Evolutionary conservation across 2,329 filamentous ascomycete species (phyloP).

Genomic region (Calonectria naviculata): DNA sequence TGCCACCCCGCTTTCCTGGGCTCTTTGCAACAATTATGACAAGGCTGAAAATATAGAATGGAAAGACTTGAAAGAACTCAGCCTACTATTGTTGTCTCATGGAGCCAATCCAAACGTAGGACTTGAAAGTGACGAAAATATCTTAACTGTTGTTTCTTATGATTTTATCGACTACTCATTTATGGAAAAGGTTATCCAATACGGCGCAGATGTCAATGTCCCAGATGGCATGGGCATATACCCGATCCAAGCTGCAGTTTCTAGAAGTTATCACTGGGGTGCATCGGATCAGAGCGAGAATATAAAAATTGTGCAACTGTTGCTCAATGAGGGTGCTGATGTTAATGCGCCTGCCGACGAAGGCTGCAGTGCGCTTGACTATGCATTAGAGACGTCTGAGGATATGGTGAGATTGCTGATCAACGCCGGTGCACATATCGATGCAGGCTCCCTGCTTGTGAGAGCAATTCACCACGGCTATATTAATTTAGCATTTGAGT

Average conservation of each 20-base stretch:
- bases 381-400: no score
- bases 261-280: no score
- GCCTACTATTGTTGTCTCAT: neutral
- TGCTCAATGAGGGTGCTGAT: neutral
- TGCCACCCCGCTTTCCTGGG: no score
- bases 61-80: no score
- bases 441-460: neutral
- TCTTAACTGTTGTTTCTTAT: neutral
- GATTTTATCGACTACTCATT: neutral
- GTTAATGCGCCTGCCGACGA: neutral
- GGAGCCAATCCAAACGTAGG: neutral
- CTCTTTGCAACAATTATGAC: no score
- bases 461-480: accelerated
- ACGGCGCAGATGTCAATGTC: neutral
- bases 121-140: no score
- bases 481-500: neutral
- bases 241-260: neutral
- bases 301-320: neutral
- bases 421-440: neutral
- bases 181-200: neutral
- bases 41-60: no score
- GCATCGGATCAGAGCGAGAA: no score
- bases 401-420: neutral
- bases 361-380: no score
- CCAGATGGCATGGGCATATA: neutral